Base-by-base conservation (phyloP, 176 grass and related monocot species). In the Oryza punctata region DNA sequence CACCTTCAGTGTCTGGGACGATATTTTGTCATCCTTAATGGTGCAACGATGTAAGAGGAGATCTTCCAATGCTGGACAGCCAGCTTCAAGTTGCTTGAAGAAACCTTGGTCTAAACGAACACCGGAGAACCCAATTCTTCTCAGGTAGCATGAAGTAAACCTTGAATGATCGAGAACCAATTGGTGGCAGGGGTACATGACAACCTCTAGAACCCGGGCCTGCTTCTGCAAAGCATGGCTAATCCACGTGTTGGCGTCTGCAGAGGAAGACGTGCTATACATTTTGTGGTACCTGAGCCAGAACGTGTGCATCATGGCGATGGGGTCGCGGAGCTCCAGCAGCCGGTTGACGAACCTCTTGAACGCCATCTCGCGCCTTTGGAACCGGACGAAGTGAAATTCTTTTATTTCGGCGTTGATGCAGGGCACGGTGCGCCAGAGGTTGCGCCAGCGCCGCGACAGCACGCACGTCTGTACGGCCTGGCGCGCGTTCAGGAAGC, bases 181-280 rank as follows among this genome's bases (percentile, higher is more conserved):
- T 5, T 0, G 21, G n/a, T 70, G 12, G 2, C 8, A 40, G 37
- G 37, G 37, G 37, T 40, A 40, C 37, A 40, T 9, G 41, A 43
- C 10, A 43, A 12, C 8, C 41, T 43, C 3, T 12, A 87, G 14
- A 33, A 1, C 29, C 26, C 1, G 6, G 27, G 72, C 49, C 13
- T 72, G 18, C 12, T 12, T 41, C 30, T 30, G 54, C 15, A 88
- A 54, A 21, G 67, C 73, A 49, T 83, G 73, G 67, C 0, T 7
- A 41, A 88, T 83, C 79, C 86, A 88, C 26, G 30, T 41, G 16
- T 78, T 83, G 10, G 73, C 6, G 0, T 88, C 23, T 16, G 3
- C 24, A 35, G 33, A 35, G 33, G 33, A 6, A 35, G 33, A 0
- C 4, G 33, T 2, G 15, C 2, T 6, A 0, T 30, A 0, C 0